Conservation (phyloP, 257 asterid species). For the Penstemon eatonii region DNA sequence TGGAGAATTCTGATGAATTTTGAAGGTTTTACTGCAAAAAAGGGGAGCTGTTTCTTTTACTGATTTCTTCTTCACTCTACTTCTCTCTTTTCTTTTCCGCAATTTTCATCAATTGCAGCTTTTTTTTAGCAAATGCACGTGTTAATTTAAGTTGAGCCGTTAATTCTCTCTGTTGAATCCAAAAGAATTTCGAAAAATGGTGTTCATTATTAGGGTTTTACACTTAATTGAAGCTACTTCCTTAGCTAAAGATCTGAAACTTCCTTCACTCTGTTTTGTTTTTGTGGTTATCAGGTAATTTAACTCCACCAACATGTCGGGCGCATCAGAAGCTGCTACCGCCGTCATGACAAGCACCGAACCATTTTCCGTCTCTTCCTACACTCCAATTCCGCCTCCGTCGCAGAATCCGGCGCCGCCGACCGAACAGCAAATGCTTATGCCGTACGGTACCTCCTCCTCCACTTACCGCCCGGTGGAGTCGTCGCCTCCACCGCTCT, state of each 20-base stretch:
- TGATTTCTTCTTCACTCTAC: not conserved
- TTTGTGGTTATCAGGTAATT: not conserved
- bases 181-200: not conserved
- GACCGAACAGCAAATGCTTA: conserved; percentile 26
- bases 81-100: not conserved
- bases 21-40: not conserved
- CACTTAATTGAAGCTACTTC: not conserved
- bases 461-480: conserved; percentile 13
- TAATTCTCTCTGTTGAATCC: not conserved
- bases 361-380: conserved; percentile 18
- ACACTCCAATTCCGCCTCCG: conserved; percentile 5
- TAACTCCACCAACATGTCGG: conserved; percentile 2
- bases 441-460: conserved; percentile 16
- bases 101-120: not conserved
- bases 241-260: conserved; percentile 21
- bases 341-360: conserved; percentile 26
- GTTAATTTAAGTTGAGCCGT: not conserved
- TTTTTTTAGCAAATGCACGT: not conserved
- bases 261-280: not conserved
- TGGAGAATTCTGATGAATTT: conserved; percentile 15
- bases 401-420: conserved; percentile 5
- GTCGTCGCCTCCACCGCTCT: conserved; percentile 29
- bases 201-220: conserved; percentile 5
- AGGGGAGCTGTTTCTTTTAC: not conserved
- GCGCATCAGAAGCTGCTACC: conserved; percentile 22